Conservation (phyloP, 257 asterid species). For the Solanum clarkiae region DNA sequence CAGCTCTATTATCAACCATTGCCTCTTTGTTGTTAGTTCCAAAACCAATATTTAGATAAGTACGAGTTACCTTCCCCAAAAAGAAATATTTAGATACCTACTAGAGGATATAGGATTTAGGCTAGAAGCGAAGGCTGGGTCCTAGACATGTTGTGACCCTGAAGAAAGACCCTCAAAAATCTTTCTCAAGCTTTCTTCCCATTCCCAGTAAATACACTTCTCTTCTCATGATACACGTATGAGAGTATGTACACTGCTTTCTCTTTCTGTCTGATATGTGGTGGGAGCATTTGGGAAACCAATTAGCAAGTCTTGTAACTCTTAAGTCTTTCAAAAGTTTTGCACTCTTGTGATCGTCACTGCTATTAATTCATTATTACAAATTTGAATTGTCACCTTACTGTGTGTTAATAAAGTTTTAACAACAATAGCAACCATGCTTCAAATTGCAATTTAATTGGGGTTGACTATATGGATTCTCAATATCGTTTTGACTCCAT, state of each 20-base stretch:
- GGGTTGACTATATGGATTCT: neutral
- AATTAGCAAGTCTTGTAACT: neutral
- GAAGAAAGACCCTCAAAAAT: neutral
- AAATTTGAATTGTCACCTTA: neutral
- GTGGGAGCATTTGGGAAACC: neutral
- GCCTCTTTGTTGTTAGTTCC: neutral
- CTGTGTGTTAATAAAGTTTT: neutral
- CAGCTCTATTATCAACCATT: neutral
- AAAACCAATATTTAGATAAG: neutral
- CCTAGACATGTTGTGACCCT: neutral
- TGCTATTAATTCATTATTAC: neutral
- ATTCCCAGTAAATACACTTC: neutral
- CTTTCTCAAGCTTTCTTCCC: neutral
- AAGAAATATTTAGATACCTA: neutral
- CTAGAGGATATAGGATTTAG: neutral
- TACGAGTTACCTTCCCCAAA: neutral
- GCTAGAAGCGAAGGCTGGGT: neutral
- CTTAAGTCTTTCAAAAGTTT: neutral
- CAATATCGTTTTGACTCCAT: neutral
- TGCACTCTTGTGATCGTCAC: neutral
- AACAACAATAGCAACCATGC: neutral
- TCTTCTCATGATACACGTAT: neutral
- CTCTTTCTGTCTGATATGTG: neutral
- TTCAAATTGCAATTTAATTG: neutral
- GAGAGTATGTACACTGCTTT: neutral